Conservation (phyloP, 768 basidiomycete species). For the Suillus weaverae region DNA sequence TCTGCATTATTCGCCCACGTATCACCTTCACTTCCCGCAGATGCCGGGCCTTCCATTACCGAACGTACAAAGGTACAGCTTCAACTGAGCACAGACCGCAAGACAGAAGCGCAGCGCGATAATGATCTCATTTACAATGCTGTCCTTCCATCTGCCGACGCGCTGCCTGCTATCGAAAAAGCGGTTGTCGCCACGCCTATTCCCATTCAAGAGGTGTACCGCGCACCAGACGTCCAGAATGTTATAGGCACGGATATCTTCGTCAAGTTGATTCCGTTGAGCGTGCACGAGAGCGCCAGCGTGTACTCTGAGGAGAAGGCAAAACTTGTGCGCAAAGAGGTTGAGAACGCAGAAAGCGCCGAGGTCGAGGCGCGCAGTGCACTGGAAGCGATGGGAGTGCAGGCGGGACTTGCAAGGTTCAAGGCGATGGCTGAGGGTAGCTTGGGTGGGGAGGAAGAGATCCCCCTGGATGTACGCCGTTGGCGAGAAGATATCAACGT, state of each 20-base stretch:
- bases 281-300: conserved; percentile 93
- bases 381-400: conserved; percentile 80
- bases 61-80: conserved; percentile 86
- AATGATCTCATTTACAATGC: conserved; percentile 99
- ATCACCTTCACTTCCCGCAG: conserved; percentile 83
- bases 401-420: conserved; percentile 66
- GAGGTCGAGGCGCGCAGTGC: conserved; percentile 80
- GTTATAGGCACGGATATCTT: conserved; percentile 94
- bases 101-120: conserved; percentile 76
- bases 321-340: conserved; percentile 85
- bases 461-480: conserved; percentile 67
- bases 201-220: conserved; percentile 93
- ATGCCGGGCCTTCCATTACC: conserved; percentile 74
- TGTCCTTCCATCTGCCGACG: conserved; percentile 74
- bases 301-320: conserved; percentile 99
- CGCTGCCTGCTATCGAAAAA: conserved; percentile 82
- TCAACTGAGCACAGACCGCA: conserved; percentile 73
- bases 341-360: conserved; percentile 81
- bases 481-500: conserved; percentile 74
- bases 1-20: conserved; percentile 68
- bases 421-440: conserved; percentile 69
- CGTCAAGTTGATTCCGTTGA: conserved; percentile 80
- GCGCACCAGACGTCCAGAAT: conserved; percentile 87
- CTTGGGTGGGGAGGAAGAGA: conserved; percentile 60
- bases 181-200: conserved; percentile 78